phyloP scores from a whole-genome alignment of 306 rosid species.

The Medicago ruthenica region DNA sequence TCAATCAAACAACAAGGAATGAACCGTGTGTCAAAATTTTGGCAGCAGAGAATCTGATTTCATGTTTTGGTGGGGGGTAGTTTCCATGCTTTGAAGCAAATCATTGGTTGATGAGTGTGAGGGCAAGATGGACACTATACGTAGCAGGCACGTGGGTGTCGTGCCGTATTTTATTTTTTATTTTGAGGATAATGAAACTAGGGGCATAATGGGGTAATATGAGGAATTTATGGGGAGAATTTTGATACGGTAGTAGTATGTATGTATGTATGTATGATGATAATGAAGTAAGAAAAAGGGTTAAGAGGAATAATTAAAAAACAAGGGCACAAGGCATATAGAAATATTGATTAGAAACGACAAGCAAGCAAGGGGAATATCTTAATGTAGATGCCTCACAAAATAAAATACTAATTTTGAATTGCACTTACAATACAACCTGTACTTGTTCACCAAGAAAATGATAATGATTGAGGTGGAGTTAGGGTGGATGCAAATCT shows the following conservation, averaged over 20 bases:
- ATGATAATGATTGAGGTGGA: constrained; percentile 42
- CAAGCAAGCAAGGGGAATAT: constrained; percentile 60
- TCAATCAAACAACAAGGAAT: no score
- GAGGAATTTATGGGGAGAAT: constrained; percentile 42
- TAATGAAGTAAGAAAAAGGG: not conserved
- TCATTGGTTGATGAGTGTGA: not conserved
- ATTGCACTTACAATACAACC: constrained; percentile 30
- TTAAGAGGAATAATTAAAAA: constrained; percentile 34
- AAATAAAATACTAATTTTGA: constrained; percentile 15
- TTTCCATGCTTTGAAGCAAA: no score
- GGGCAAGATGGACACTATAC: constrained; percentile 24
- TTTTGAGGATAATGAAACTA: not conserved
- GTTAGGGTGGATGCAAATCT: constrained; percentile 40
- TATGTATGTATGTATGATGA: no score
- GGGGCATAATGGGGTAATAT: constrained; percentile 18
- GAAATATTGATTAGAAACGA: constrained; percentile 52
- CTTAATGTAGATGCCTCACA: constrained; percentile 55
- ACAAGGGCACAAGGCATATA: constrained; percentile 32
- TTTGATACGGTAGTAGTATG: constrained; percentile 8
- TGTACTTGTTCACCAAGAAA: constrained; percentile 41
- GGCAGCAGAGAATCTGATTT: no score
- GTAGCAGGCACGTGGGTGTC: constrained; percentile 10
- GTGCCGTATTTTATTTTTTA: constrained; percentile 1
- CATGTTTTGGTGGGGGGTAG: no score
- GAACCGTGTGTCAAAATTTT: no score